These are phyloP conservation scores for Colletotrichum somersetense DNA, from an alignment of 2,329 filamentous ascomycete genomes.

Conservation along the genomic window DNA sequence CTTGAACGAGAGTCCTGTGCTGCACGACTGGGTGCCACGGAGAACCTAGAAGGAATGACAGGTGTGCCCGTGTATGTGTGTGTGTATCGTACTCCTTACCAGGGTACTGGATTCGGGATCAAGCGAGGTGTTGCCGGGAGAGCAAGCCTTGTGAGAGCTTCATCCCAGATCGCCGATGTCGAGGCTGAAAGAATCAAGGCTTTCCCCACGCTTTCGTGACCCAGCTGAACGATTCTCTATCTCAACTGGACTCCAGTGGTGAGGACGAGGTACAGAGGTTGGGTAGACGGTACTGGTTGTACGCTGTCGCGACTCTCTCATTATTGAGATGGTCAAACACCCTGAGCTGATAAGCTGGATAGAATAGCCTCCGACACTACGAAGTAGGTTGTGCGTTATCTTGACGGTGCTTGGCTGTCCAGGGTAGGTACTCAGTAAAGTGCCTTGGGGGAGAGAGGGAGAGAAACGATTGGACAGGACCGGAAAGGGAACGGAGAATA, in stretches of 20 bases:
- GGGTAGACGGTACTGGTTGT: neutral
- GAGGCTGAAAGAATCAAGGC: neutral
- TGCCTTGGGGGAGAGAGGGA: slow-evolving; percentile 1
- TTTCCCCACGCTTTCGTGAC: neutral
- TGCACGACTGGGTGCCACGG: slow-evolving; percentile 6
- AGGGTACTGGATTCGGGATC: neutral
- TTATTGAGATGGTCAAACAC: neutral
- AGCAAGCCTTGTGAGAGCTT: neutral
- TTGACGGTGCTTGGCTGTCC: slow-evolving; percentile 27
- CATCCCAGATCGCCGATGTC: neutral
- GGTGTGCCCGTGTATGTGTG: neutral
- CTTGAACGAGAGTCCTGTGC: slow-evolving; percentile 14
- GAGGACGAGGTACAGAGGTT: neutral
- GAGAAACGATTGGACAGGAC: slow-evolving; percentile 25
- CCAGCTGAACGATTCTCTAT: neutral
- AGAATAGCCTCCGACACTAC: slow-evolving; percentile 17
- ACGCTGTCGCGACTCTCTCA: slow-evolving; percentile 4
- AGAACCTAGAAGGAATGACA: slow-evolving; percentile 5
- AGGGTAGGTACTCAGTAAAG: slow-evolving; percentile 27
- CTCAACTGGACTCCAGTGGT: neutral
- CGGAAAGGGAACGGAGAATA: slow-evolving; percentile 8
- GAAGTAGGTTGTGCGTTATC: slow-evolving; percentile 33
- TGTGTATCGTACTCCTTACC: neutral
- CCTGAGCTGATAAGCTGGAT: slow-evolving; percentile 12
- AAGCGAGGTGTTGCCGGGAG: neutral